Evolutionary conservation across 2,329 filamentous ascomycete genomes (phyloP).

Genomic region (Reticulascus tulasneorum): DNA sequence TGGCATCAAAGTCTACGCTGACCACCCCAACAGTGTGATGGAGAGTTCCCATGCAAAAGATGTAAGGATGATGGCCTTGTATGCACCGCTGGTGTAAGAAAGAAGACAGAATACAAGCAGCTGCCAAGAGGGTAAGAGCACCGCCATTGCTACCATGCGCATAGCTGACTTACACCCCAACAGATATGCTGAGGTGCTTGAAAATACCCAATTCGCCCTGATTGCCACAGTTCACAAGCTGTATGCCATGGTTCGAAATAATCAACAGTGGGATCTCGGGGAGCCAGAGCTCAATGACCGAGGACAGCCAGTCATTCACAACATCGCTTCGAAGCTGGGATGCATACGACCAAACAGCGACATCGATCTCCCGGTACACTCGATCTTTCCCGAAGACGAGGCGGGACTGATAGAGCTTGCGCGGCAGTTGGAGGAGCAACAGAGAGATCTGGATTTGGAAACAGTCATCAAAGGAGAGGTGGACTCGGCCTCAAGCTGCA

Average conservation of each 20-base stretch:
- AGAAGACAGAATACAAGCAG: constrained; percentile 68
- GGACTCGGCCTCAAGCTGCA: constrained; percentile 28
- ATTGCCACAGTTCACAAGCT: constrained; percentile 63
- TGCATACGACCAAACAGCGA: constrained; percentile 61
- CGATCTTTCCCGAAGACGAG: constrained; percentile 59
- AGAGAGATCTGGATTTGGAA: constrained; percentile 34
- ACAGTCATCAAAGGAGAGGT: constrained; percentile 24
- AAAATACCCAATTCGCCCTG: constrained; percentile 61
- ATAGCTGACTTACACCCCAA: constrained; percentile 28
- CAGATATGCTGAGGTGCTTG: constrained; percentile 61
- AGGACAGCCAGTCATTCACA: constrained; percentile 60
- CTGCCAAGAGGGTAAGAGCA: constrained; percentile 59
- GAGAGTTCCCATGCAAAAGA: constrained; percentile 62
- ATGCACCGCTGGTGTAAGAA: constrained; percentile 59
- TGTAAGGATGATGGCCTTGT: constrained; percentile 63
- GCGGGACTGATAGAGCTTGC: constrained; percentile 54
- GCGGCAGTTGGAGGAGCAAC: constrained; percentile 46
- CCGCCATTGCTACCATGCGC: constrained; percentile 36
- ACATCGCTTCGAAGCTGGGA: constrained; percentile 60
- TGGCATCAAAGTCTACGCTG: background rate
- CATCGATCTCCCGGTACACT: constrained; percentile 53
- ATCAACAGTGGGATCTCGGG: constrained; percentile 57
- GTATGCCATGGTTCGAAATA: constrained; percentile 58
- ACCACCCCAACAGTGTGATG: constrained; percentile 48
- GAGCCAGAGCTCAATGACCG: constrained; percentile 61